Percentiles rank a stretch among this genome's conserved stretches.
These are phyloP conservation scores for Neonectria sp. DNA, from an alignment of 2,329 filamentous ascomycete species.

Conservation along the genomic window DNA sequence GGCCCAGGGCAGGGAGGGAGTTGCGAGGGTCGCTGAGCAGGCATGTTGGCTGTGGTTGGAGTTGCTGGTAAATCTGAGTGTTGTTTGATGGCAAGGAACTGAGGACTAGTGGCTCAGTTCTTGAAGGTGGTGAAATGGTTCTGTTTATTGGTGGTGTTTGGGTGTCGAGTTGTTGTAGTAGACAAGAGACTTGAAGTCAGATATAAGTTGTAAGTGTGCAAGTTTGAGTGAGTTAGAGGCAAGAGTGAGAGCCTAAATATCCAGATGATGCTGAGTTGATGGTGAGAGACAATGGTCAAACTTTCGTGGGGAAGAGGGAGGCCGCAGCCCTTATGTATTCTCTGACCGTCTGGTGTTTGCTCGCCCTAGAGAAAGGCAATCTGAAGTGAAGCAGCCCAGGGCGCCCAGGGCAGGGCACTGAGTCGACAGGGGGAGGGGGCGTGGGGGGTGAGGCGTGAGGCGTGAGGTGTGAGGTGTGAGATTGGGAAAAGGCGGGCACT, in stretches of 20 bases:
- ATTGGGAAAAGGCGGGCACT: constrained; percentile 25
- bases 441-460: constrained; percentile 7
- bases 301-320: constrained; percentile 46
- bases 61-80: constrained; percentile 34
- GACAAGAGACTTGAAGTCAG: constrained; percentile 25
- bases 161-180: constrained; percentile 33
- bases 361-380: constrained; percentile 50
- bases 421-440: constrained; percentile 41
- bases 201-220: constrained; percentile 10
- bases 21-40: constrained; percentile 74
- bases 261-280: constrained; percentile 42
- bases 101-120: constrained; percentile 43
- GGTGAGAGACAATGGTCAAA: constrained; percentile 37
- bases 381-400: constrained; percentile 51
- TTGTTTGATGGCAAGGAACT: constrained; percentile 33
- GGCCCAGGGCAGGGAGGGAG: constrained; percentile 78
- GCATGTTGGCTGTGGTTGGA: constrained; percentile 58
- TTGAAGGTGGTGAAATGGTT: constrained; percentile 18
- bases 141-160: constrained; percentile 22
- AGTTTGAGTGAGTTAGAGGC: constrained; percentile 30
- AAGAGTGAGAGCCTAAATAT: constrained; percentile 36
- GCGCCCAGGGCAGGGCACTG: constrained; percentile 47
- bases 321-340: constrained; percentile 51
- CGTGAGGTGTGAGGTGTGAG: constrained; percentile 5
- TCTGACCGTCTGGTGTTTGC: constrained; percentile 49